Evolutionary conservation across 345 rosid species (phyloP).

Genomic region (Gossypium australe): DNA sequence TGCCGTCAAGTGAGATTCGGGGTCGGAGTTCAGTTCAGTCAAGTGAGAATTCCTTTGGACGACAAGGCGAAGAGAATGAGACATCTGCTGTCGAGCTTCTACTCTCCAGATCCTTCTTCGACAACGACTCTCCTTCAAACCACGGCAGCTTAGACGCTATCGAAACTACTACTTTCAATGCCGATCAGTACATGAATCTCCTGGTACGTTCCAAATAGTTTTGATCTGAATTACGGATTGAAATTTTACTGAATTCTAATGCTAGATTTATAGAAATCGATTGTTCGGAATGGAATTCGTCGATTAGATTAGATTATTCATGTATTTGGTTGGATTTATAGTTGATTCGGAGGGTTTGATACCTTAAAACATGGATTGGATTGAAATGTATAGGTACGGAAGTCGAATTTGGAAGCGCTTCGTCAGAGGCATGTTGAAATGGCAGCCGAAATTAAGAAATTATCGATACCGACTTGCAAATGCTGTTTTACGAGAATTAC

Average conservation of each 20-base stretch:
- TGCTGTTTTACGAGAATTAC: constrained; percentile 92
- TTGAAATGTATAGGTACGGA: constrained; percentile 50
- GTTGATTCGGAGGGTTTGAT: not conserved
- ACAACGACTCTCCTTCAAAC: constrained; percentile 37
- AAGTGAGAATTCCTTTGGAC: constrained; percentile 45
- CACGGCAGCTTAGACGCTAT: constrained; percentile 65
- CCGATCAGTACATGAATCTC: constrained; percentile 89
- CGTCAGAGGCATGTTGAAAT: constrained; percentile 86
- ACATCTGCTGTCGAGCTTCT: constrained; percentile 94
- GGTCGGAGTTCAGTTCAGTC: not conserved
- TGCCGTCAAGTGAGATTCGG: not conserved
- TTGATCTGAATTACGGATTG: not conserved
- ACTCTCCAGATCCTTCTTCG: constrained; percentile 84
- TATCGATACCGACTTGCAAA: constrained; percentile 96
- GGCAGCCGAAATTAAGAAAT: constrained; percentile 94
- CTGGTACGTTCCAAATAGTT: constrained; percentile 40
- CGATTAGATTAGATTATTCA: not conserved
- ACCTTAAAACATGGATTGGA: not conserved
- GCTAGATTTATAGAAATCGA: not conserved
- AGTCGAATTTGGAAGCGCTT: constrained; percentile 79
- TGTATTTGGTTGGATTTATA: constrained; percentile 3
- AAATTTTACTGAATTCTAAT: not conserved
- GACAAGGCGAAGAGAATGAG: constrained; percentile 99
- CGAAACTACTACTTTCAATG: constrained; percentile 66
- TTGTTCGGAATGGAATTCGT: not conserved